Base-by-base conservation (phyloP, 106 monocot genomes). In the Narthecium ossifragum region DNA sequence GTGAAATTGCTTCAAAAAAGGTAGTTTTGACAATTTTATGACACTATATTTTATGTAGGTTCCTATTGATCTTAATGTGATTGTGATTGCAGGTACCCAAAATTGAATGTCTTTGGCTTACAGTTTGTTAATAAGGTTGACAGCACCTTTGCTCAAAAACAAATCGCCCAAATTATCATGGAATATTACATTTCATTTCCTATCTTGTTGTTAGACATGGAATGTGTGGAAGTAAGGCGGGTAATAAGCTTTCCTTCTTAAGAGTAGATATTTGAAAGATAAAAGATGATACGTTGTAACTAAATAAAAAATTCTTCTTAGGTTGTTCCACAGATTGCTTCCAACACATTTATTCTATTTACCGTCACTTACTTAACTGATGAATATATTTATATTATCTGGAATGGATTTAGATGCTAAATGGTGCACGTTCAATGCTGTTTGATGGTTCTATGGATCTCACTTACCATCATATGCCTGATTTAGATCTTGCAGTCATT, bases 171-270 rank as follows among this genome's bases (percentile, higher is more conserved):
- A 64, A 66, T 73, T 11, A 37, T 77, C 34, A 65, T 73, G 69
- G 65, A 76, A 43, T 73, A 77, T 32, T 82, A 65, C 54, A 51
- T 82, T 26, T 73, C 55, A 31, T 82, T 63, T 73, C 82, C 82
- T 61, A 49, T 82, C 48, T 73, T 82, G 57, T 50, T 73, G 57
- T 64, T 53, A 20, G 68, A 82, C 27, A 69, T 53, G 40, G 53
- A 73, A 27, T 71, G 66, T 63, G 29, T 43, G 3, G 59, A 60
- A 64, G 81, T 76, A 45, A 67, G 58, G 20, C 33, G 11, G 31
- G 17, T 6, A 27, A 26, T 24, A 8, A 15, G 22, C 3, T 53
- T 36, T 5, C 36, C 10, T 36, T 36, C 10, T 36, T 5, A 36
- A 36, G 10, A 36, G 10, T 36, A 36, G n/a, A 48, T 48, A n/a